Conservation (phyloP, 768 basidiomycete species). For the Tulasnella sp. region DNA sequence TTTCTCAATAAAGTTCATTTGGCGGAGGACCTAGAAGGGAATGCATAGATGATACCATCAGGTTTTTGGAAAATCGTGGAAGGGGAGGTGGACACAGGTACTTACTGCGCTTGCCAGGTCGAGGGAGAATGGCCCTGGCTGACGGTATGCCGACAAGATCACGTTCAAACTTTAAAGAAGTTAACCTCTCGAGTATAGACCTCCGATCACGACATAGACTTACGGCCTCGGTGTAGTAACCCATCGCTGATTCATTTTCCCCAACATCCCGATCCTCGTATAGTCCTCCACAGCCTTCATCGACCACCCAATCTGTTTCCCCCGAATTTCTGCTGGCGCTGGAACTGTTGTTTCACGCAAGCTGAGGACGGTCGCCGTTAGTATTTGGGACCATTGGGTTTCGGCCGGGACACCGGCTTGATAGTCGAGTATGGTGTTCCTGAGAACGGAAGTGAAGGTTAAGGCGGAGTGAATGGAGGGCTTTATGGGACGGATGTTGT, state of each 20-base stretch:
- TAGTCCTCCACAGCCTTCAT: background rate
- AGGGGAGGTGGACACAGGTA: background rate
- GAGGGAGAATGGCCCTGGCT: constrained; percentile 41
- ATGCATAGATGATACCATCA: background rate
- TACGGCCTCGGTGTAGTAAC: background rate
- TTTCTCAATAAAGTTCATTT: constrained; percentile 22
- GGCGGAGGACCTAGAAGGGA: constrained; percentile 19
- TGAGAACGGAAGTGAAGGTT: background rate
- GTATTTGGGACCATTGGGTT: background rate
- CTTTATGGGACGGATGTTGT: background rate
- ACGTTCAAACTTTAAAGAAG: constrained; percentile 62
- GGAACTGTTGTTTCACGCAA: background rate
- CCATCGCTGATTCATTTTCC: background rate
- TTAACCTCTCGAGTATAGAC: constrained; percentile 12
- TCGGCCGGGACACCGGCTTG: background rate
- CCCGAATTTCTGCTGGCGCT: background rate
- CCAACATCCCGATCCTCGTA: background rate
- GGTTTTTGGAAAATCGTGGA: background rate
- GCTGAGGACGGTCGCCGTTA: background rate
- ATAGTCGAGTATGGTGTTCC: constrained; percentile 13
- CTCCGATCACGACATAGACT: background rate
- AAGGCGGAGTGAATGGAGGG: background rate
- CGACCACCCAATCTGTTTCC: background rate
- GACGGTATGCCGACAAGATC: constrained; percentile 71
- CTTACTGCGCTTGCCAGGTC: constrained; percentile 20